phyloP scores from a whole-genome alignment of 345 rosid genomes.

The Mangifera indica region DNA sequence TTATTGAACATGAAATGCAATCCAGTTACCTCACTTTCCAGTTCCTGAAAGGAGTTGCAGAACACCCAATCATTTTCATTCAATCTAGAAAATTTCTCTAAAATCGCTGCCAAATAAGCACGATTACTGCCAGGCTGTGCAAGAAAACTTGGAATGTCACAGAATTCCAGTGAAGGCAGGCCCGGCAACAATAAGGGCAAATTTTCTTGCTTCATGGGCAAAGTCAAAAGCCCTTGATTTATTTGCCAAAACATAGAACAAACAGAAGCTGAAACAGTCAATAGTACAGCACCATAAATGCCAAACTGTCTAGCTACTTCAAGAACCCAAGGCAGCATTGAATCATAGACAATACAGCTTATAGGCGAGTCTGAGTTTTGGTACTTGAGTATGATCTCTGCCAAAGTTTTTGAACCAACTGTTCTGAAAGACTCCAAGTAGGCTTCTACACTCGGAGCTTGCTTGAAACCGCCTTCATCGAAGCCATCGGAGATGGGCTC shows the following conservation, averaged over 20 bases:
- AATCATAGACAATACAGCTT: slow-evolving; percentile 43
- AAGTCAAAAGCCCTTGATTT: slow-evolving; percentile 26
- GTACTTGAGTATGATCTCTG: slow-evolving; percentile 37
- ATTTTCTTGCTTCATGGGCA: slow-evolving; percentile 32
- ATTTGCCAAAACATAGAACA: slow-evolving; percentile 41
- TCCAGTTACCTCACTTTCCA: slow-evolving; percentile 44
- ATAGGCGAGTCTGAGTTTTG: slow-evolving; percentile 31
- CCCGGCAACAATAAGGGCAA: slow-evolving; percentile 36
- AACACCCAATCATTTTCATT: slow-evolving; percentile 41
- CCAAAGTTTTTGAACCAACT: slow-evolving; percentile 43
- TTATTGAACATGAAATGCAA: background rate
- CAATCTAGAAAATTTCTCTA: slow-evolving; percentile 27
- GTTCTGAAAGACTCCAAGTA: slow-evolving; percentile 39
- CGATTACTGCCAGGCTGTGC: slow-evolving; percentile 27
- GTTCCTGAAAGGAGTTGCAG: slow-evolving; percentile 46
- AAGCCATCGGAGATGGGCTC: slow-evolving; percentile 47
- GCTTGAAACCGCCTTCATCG: slow-evolving; percentile 37
- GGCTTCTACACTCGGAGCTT: slow-evolving; percentile 29
- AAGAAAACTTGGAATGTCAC: slow-evolving; percentile 44
- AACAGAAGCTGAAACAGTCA: slow-evolving; percentile 49
- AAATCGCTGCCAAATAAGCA: slow-evolving; percentile 37
- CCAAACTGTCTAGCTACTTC: slow-evolving; percentile 44
- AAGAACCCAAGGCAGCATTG: slow-evolving; percentile 46
- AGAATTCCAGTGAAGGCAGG: slow-evolving; percentile 32
- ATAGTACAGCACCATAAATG: slow-evolving; percentile 34